These are phyloP conservation scores for Mortierella polycephala DNA, from an alignment of 371 early-diverging fungal genomes.

Conservation along the genomic window DNA sequence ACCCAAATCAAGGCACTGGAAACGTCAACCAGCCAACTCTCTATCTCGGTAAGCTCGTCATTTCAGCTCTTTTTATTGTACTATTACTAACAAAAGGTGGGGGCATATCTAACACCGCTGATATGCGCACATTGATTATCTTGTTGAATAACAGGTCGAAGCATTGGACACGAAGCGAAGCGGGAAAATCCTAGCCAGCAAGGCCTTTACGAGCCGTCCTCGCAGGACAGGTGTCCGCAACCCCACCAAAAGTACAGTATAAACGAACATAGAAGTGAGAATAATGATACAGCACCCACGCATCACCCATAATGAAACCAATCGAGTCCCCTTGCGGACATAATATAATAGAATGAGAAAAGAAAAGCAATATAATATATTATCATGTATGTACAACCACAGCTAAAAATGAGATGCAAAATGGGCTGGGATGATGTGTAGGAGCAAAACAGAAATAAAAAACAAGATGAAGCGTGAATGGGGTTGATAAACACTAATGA, in stretches of 20 bases:
- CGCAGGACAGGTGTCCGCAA: slow-evolving; percentile 39
- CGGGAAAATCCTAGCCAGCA: slow-evolving; percentile 40
- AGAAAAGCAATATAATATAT: no score
- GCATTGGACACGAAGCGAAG: slow-evolving; percentile 32
- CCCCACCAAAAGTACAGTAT: slow-evolving; percentile 3
- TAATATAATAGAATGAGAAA: no score
- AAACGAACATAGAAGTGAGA: neutral
- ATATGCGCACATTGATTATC: neutral
- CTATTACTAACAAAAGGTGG: no score
- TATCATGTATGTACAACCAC: no score
- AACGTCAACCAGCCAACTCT: neutral
- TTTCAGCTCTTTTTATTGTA: neutral
- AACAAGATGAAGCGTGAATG: no score
- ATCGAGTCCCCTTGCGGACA: no score
- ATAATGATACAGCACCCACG: neutral
- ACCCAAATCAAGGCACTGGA: neutral
- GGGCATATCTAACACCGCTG: no score
- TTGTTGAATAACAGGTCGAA: neutral
- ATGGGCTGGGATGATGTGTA: no score
- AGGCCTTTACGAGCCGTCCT: slow-evolving; percentile 36
- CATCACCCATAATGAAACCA: no score
- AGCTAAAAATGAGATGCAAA: no score
- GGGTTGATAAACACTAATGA: neutral
- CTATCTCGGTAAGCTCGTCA: slow-evolving; percentile 6
- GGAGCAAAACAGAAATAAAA: no score